Conservation (phyloP, 192 early-diverging fungal genomes). For the Backusella morwellensis region DNA sequence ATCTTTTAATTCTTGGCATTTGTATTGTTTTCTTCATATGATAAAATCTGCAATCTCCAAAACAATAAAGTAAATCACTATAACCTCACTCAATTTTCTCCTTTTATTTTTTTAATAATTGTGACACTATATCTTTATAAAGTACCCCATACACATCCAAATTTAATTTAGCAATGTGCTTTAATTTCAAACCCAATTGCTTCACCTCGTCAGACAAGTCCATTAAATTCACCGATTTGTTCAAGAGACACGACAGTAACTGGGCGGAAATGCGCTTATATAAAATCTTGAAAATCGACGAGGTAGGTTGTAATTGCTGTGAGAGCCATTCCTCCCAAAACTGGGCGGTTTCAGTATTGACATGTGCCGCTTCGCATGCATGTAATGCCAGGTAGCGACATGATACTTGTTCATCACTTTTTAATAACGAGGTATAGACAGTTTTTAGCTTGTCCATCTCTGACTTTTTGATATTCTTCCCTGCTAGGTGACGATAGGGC, state of each 20-base stretch:
- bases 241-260: background rate
- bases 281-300: constrained; percentile 8
- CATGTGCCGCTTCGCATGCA: constrained; percentile 12
- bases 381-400: constrained; percentile 12
- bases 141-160: background rate
- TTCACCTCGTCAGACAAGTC: background rate
- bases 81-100: no score
- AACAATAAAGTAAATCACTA: no score
- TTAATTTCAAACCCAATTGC: background rate
- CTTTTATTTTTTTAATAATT: background rate
- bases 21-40: background rate
- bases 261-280: constrained; percentile 6
- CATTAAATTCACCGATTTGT: background rate
- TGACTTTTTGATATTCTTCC: constrained; percentile 31
- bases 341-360: background rate
- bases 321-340: constrained; percentile 21
- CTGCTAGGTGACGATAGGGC: constrained; percentile 37
- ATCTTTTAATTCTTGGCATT: background rate
- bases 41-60: background rate
- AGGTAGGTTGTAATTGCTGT: constrained; percentile 15
- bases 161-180: background rate
- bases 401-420: constrained; percentile 22
- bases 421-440: constrained; percentile 35
- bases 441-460: constrained; percentile 39
- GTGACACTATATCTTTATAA: constrained; percentile 5